These are phyloP conservation scores for Phytopythium vexans DNA, from an alignment of 352 stramenopile species.

Conservation along the genomic window DNA sequence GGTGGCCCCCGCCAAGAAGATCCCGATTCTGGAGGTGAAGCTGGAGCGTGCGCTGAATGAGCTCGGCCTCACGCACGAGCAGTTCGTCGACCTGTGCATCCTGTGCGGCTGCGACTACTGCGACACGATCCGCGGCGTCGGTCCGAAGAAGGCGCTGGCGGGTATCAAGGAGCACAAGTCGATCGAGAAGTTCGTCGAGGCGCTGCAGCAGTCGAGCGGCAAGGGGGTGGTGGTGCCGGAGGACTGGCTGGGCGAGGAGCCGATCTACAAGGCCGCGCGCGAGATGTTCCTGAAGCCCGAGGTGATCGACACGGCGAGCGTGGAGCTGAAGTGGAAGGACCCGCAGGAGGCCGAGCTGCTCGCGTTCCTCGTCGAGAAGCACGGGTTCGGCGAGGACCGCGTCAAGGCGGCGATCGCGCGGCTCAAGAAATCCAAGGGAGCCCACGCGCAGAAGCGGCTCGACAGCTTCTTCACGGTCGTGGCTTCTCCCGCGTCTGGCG, in stretches of 20 bases:
- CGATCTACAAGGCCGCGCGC: constrained; percentile 91
- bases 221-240: constrained; percentile 83
- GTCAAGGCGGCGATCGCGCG: constrained; percentile 93
- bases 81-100: constrained; percentile 99
- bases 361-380: constrained; percentile 95
- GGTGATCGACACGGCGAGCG: constrained; percentile 50
- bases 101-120: constrained; percentile 83
- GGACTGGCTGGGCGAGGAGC: constrained; percentile 83
- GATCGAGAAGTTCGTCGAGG: constrained; percentile 94
- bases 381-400: constrained; percentile 94
- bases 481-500: constrained; percentile 26
- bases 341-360: constrained; percentile 88
- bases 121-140: constrained; percentile 27
- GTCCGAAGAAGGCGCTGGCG: constrained; percentile 97
- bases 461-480: constrained; percentile 95
- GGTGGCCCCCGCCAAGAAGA: constrained; percentile 84
- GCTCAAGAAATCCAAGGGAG: constrained; percentile 94
- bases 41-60: constrained; percentile 90
- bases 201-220: constrained; percentile 84
- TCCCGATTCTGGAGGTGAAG: constrained; percentile 91
- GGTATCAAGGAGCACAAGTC: constrained; percentile 95
- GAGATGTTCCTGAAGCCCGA: constrained; percentile 91
- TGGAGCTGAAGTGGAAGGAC: constrained; percentile 94
- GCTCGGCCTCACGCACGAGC: constrained; percentile 90
- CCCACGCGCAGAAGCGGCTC: constrained; percentile 95